Percentiles rank a stretch among this genome's conserved stretches.
These are phyloP conservation scores for Claviceps humidiphila DNA, from an alignment of 2,329 filamentous ascomycete genomes.

Conservation along the genomic window DNA sequence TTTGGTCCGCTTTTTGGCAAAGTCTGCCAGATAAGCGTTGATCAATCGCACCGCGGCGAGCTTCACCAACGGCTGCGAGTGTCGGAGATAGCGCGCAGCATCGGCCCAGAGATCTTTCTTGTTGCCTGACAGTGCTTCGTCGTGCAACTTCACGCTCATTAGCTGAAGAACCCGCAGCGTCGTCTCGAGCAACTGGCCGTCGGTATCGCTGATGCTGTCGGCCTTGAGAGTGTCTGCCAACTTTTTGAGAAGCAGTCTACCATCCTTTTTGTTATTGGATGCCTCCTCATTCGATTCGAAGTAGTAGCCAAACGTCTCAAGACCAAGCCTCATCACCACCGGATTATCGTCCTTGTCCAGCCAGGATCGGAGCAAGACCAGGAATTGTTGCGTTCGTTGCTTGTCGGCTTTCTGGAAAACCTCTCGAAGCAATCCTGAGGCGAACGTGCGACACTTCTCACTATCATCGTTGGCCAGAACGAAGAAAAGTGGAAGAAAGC, in stretches of 20 bases:
- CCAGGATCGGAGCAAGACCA: conserved; percentile 62
- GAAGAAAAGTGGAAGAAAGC: conserved; percentile 78
- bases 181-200: conserved; percentile 64
- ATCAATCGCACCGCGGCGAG: conserved; percentile 62
- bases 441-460: conserved; percentile 70
- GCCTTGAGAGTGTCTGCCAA: conserved; percentile 40
- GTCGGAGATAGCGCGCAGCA: conserved; percentile 56
- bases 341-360: conserved; percentile 60
- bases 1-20: conserved; percentile 49
- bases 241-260: conserved; percentile 46
- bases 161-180: conserved; percentile 56
- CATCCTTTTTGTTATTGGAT: conserved; percentile 52
- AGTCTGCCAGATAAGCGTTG: conserved; percentile 66
- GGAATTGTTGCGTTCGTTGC: conserved; percentile 57
- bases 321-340: conserved; percentile 55
- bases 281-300: conserved; percentile 54
- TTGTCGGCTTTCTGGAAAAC: conserved; percentile 67
- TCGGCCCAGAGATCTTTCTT: conserved; percentile 57
- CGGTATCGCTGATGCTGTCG: conserved; percentile 37
- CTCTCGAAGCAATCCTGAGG: conserved; percentile 64
- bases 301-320: conserved; percentile 74
- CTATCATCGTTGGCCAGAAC: conserved; percentile 82
- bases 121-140: conserved; percentile 45
- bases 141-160: conserved; percentile 53
- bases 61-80: conserved; percentile 62